Base-by-base conservation (phyloP, 2,329 filamentous ascomycete genomes). In the Scortechinia acanthostroma region DNA sequence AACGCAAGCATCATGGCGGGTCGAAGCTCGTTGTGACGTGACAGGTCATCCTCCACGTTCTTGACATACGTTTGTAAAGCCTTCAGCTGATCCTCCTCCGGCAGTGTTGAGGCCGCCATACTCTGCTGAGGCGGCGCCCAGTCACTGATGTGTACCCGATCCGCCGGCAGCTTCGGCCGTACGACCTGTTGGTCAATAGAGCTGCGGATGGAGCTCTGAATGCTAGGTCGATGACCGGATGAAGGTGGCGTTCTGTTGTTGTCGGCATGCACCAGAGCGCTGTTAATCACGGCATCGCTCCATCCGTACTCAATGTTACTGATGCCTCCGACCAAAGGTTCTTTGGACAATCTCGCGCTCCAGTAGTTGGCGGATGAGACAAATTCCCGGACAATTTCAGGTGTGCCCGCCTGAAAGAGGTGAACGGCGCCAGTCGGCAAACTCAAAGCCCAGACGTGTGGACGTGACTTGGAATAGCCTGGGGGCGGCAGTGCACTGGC, bases 271-370 rank as follows among this genome's bases (percentile, higher is more conserved):
- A 80, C 70, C 2, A 78, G 64, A 5, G 73, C 66, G 45, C 71
- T 78, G 53, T 79, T 81, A 55, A 96, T 82, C 49, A 96, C 82
- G 17, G 75, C 72, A 33, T 95, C 89, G 53, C 89, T 88, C 93
- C 93, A 98, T 45, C 93, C 93, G 58, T 96, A 97, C 62, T 98
- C 93, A 53, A 97, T 86, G 61, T 96, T 98, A 65, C 88, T 95
- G 53, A 98, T 87, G 46, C 91, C 91, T 47, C 93, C 93, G 23
- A 91, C 79, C 22, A 98, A 70, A 2, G 93, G 93, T 58, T 97
- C 90, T 50, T 95, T 96, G 57, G 90, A 95, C 22, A 97, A 73
- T 44, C 93, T 80, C 2, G 93, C 91, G 57, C 89, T 93, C 93
- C 93, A 98, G 66, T 97, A 98, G 65, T 98, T 98, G 55, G 88